A percentile compares a stretch with the other conserved stretches of the same genome.
Conservation (phyloP, 305 asterid species). For the Galium porrigens region DNA sequence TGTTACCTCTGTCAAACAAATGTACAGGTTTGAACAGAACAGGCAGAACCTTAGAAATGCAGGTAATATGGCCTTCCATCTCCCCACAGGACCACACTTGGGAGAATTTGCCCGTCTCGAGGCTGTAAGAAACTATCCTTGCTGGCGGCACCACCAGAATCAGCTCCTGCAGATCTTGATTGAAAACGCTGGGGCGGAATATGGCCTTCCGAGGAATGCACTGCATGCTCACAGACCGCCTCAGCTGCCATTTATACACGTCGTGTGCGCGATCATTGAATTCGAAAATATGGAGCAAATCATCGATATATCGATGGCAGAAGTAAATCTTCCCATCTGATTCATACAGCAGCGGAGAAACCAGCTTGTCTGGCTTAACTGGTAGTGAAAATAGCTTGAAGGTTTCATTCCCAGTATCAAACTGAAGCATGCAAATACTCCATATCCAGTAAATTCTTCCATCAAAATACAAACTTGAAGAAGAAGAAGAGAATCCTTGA, state of each 20-base stretch:
- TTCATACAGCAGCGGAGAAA: conserved; percentile 16
- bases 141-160: conserved; percentile 13
- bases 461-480: neutral
- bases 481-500: conserved; percentile 3
- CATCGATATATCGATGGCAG: conserved; percentile 2
- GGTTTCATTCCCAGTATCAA: neutral
- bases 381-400: conserved; percentile 15
- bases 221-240: conserved; percentile 6
- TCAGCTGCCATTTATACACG: conserved; percentile 13
- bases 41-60: conserved; percentile 9
- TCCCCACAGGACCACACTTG: conserved; percentile 10
- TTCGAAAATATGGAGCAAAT: conserved; percentile 9
- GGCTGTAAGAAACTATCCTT: conserved; percentile 17
- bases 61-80: neutral
- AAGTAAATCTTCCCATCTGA: conserved; percentile 15
- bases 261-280: neutral
- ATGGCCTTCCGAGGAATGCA: neutral
- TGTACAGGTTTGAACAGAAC: conserved; percentile 12
- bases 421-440: conserved; percentile 18
- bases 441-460: conserved; percentile 17
- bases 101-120: conserved; percentile 15
- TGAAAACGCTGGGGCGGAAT: conserved; percentile 17
- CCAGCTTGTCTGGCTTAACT: neutral
- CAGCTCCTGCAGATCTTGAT: conserved; percentile 19
- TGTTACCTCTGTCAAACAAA: neutral